Percentiles rank a stretch among this genome's conserved stretches.
Conservation (phyloP, 2,329 filamentous ascomycete species). For the Gnomoniopsis sp. region DNA sequence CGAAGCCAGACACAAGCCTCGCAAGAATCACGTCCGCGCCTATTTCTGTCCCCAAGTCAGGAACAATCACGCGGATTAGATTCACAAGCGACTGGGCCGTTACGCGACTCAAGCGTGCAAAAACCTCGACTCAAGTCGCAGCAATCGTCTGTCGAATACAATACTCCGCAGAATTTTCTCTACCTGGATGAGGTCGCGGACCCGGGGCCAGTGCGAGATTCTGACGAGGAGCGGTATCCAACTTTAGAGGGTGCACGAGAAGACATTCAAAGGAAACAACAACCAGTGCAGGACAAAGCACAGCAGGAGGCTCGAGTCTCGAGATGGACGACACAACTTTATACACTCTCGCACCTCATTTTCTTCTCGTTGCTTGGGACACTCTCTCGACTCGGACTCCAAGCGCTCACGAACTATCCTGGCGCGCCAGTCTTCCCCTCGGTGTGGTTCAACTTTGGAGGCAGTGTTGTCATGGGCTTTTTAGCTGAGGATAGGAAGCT, state of each 20-base stretch:
- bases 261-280: neutral
- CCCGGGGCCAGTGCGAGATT: conserved; percentile 26
- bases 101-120: neutral
- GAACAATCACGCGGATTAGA: neutral
- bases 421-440: conserved; percentile 73
- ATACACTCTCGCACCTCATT: conserved; percentile 77
- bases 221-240: conserved; percentile 29
- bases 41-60: neutral
- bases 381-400: conserved; percentile 75
- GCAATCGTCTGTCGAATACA: conserved; percentile 19
- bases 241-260: conserved; percentile 27
- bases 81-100: neutral
- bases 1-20: neutral
- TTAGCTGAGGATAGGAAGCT: conserved; percentile 73
- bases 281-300: neutral
- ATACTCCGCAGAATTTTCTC: conserved; percentile 23
- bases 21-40: neutral
- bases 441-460: conserved; percentile 84
- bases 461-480: conserved; percentile 82
- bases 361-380: conserved; percentile 85
- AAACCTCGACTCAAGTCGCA: neutral
- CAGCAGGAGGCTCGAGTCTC: conserved; percentile 34
- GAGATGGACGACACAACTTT: conserved; percentile 53
- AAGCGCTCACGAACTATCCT: conserved; percentile 75
- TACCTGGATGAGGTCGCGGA: conserved; percentile 23